phyloP scores from a whole-genome alignment of 306 rosid species.

The Inga leiocalycina region DNA sequence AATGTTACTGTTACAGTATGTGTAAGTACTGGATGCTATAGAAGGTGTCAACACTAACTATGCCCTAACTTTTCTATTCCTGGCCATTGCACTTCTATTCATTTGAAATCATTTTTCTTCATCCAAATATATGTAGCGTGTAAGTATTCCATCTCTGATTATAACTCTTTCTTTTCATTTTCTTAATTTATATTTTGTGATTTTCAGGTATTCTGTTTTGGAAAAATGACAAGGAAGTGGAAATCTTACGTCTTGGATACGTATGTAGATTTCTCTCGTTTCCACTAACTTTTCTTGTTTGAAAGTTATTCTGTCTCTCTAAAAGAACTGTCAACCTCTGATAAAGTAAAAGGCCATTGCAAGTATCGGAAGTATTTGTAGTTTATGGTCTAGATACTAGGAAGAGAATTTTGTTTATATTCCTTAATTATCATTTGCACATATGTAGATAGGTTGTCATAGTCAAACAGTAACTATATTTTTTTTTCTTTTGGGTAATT shows the following conservation, averaged over 20 bases:
- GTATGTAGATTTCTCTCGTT: conserved; percentile 47
- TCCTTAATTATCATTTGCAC: not conserved
- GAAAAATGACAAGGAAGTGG: conserved; percentile 79
- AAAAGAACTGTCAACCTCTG: conserved; percentile 1
- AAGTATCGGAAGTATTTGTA: not conserved
- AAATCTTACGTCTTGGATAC: conserved; percentile 76
- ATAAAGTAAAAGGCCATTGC: conserved; percentile 18
- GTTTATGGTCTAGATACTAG: not conserved
- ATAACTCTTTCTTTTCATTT: not conserved
- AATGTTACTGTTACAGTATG: not conserved
- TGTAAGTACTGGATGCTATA: not conserved
- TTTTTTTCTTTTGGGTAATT: not conserved
- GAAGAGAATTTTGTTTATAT: not conserved
- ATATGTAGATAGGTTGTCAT: not conserved
- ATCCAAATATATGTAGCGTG: not conserved
- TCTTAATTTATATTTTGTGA: conserved; percentile 12
- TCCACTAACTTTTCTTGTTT: conserved; percentile 17
- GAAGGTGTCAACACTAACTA: not conserved
- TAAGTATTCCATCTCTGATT: not conserved
- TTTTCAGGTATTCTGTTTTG: conserved; percentile 69
- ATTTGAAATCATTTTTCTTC: not conserved
- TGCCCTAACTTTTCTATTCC: not conserved
- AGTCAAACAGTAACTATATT: not conserved
- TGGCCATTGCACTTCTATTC: not conserved
- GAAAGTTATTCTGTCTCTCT: not conserved